These are phyloP conservation scores for Cystofilobasidium macerans DNA, from an alignment of 768 basidiomycete genomes.

Conservation along the genomic window DNA sequence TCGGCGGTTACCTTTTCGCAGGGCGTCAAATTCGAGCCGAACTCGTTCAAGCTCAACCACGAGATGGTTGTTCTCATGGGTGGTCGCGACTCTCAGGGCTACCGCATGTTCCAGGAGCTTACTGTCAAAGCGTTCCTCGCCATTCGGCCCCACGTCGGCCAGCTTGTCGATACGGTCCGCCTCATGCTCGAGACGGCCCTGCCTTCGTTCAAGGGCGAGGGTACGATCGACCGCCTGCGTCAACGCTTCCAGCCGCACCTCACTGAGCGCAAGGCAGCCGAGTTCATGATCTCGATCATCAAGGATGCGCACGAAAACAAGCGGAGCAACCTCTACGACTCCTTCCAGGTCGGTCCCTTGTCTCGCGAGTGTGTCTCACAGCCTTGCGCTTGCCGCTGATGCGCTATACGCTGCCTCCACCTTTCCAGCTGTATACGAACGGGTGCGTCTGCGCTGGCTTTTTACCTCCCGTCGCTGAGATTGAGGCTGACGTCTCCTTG, in stretches of 20 bases:
- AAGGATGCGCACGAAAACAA: conserved; percentile 92
- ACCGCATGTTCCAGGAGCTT: conserved; percentile 82
- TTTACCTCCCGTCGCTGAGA: too few relatives aligned
- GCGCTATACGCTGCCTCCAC: too few relatives aligned
- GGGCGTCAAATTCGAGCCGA: conserved; percentile 98
- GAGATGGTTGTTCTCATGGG: conserved; percentile 99
- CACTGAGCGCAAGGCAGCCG: conserved; percentile 81
- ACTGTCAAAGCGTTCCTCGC: conserved; percentile 95
- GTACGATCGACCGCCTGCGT: conserved; percentile 70
- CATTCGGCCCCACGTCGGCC: conserved; percentile 84
- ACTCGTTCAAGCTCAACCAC: conserved; percentile 94
- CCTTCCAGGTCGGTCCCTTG: conserved; percentile 44
- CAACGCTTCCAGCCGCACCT: conserved; percentile 76
- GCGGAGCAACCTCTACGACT: conserved; percentile 85
- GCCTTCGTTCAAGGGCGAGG: conserved; percentile 94
- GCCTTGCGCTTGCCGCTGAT: not conserved
- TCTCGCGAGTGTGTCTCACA: conserved; percentile 14
- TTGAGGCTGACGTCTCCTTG: too few relatives aligned
- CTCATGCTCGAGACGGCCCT: conserved; percentile 92
- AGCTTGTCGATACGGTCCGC: conserved; percentile 73
- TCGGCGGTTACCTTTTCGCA: conserved; percentile 36
- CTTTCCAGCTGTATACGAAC: too few relatives aligned
- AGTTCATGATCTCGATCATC: conserved; percentile 79
- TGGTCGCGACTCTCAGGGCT: conserved; percentile 84
- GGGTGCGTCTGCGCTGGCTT: too few relatives aligned